Percentiles rank a stretch among this genome's conserved stretches.
phyloP scores from a whole-genome alignment of 2,329 filamentous ascomycete species.

The Oidium heveae region DNA sequence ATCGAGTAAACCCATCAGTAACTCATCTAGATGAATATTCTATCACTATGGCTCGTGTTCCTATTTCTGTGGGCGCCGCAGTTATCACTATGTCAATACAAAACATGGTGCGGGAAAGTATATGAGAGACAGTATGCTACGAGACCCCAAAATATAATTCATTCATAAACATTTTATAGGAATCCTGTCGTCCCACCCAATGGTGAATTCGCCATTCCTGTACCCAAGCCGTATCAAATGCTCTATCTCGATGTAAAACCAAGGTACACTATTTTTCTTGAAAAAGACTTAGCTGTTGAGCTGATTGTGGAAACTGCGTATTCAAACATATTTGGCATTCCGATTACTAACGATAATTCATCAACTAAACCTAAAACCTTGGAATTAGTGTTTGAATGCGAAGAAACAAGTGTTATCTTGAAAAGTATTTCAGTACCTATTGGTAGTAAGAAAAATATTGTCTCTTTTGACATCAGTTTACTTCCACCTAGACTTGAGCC shows the following conservation, averaged over 20 bases:
- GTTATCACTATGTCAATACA: too few species aligned
- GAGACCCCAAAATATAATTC: too few species aligned
- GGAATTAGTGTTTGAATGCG: constrained; percentile 12
- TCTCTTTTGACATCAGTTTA: constrained; percentile 14
- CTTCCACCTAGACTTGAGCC: constrained; percentile 14
- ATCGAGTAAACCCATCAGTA: too few species aligned
- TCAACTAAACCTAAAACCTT: constrained; percentile 5
- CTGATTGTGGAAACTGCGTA: constrained; percentile 20
- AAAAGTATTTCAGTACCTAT: constrained; percentile 13
- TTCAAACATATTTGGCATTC: constrained; percentile 16
- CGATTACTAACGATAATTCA: constrained; percentile 8
- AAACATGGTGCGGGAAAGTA: background rate
- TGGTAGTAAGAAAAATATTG: constrained; percentile 16
- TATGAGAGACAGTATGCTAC: background rate
- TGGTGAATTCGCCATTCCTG: constrained; percentile 20
- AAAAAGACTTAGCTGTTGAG: constrained; percentile 15
- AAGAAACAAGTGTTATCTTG: constrained; percentile 9
- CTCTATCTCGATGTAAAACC: constrained; percentile 21
- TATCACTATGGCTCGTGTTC: too few species aligned
- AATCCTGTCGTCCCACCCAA: constrained; percentile 15
- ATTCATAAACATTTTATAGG: background rate
- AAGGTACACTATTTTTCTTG: constrained; percentile 22
- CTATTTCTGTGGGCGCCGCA: too few species aligned
- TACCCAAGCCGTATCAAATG: constrained; percentile 14
- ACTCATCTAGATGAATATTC: too few species aligned